A percentile compares a stretch with the other conserved stretches of the same genome.
Evolutionary conservation across 1,284 basidiomycete species (phyloP).

Genomic region (Termitomyces sp.): DNA sequence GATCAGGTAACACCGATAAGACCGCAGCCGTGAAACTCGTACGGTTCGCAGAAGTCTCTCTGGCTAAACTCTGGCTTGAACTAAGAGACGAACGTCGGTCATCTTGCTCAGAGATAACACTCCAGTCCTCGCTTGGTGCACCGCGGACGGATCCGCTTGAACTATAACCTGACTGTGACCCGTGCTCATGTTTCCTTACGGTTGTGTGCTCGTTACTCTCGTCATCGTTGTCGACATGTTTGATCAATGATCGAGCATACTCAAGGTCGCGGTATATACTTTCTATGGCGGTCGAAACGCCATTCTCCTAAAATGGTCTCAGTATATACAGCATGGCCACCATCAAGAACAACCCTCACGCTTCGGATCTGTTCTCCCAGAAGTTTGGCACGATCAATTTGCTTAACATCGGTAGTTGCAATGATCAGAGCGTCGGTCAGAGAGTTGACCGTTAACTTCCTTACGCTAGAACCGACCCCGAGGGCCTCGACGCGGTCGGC

Average conservation of each 20-base stretch:
- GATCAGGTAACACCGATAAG: constrained; percentile 54
- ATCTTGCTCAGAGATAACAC: constrained; percentile 73
- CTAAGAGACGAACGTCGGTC: constrained; percentile 48
- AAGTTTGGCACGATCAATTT: constrained; percentile 78
- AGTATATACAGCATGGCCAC: constrained; percentile 6
- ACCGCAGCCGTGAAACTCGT: constrained; percentile 58
- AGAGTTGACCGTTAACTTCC: constrained; percentile 76
- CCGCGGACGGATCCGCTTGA: constrained; percentile 50
- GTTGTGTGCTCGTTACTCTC: constrained; percentile 42
- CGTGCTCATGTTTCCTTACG: constrained; percentile 34
- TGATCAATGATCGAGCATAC: constrained; percentile 80
- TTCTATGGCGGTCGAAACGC: constrained; percentile 84
- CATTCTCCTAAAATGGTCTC: constrained; percentile 65
- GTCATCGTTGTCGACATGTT: constrained; percentile 38
- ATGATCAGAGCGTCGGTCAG: constrained; percentile 72
- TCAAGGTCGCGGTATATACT: constrained; percentile 90
- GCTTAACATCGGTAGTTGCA: constrained; percentile 85
- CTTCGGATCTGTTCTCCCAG: constrained; percentile 82
- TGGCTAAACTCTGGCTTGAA: constrained; percentile 32
- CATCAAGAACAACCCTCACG: constrained; percentile 38
- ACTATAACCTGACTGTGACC: constrained; percentile 48
- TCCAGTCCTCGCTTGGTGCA: constrained; percentile 74
- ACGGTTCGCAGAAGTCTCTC: constrained; percentile 41
- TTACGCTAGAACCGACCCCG: constrained; percentile 82
- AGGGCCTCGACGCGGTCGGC: constrained; percentile 91